Evolutionary conservation across 2,329 filamentous ascomycete genomes (phyloP).

Genomic region (Helotiales sp.): DNA sequence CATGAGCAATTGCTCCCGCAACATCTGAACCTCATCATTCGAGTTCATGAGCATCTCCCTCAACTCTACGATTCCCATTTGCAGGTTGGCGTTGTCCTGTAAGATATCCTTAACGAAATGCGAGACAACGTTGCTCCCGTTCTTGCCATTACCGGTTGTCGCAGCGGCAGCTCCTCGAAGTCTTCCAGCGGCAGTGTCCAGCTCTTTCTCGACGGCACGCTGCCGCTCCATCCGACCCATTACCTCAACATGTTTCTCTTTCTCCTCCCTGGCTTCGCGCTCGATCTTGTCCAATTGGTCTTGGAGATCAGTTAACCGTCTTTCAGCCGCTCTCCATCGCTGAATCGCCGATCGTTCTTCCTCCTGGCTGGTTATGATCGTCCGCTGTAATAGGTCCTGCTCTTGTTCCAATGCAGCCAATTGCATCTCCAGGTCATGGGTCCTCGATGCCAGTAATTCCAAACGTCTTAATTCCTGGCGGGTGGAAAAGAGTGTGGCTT

Average conservation of each 20-base stretch:
- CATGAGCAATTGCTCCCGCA: slow-evolving; percentile 79
- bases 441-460: slow-evolving; percentile 73
- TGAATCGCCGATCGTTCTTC: slow-evolving; percentile 80
- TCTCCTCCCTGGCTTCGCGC: slow-evolving; percentile 78
- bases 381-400: slow-evolving; percentile 73
- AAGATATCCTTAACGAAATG: slow-evolving; percentile 96
- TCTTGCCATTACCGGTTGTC: slow-evolving; percentile 63
- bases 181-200: slow-evolving; percentile 78
- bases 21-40: slow-evolving; percentile 88
- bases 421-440: slow-evolving; percentile 80
- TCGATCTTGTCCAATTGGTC: slow-evolving; percentile 91
- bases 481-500: slow-evolving; percentile 76
- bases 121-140: slow-evolving; percentile 76
- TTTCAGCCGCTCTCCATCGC: slow-evolving; percentile 85
- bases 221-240: slow-evolving; percentile 83
- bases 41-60: slow-evolving; percentile 89
- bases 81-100: slow-evolving; percentile 92
- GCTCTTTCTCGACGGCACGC: slow-evolving; percentile 79
- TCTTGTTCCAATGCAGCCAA: slow-evolving; percentile 80
- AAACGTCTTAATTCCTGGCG: slow-evolving; percentile 78
- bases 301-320: slow-evolving; percentile 76
- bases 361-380: slow-evolving; percentile 68
- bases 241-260: slow-evolving; percentile 80
- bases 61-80: slow-evolving; percentile 88
- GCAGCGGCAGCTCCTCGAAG: slow-evolving; percentile 76